Percentiles rank a stretch among this genome's conserved stretches.
These are phyloP conservation scores for Cystobasidium tubakii DNA, from an alignment of 768 basidiomycete genomes.

Conservation along the genomic window DNA sequence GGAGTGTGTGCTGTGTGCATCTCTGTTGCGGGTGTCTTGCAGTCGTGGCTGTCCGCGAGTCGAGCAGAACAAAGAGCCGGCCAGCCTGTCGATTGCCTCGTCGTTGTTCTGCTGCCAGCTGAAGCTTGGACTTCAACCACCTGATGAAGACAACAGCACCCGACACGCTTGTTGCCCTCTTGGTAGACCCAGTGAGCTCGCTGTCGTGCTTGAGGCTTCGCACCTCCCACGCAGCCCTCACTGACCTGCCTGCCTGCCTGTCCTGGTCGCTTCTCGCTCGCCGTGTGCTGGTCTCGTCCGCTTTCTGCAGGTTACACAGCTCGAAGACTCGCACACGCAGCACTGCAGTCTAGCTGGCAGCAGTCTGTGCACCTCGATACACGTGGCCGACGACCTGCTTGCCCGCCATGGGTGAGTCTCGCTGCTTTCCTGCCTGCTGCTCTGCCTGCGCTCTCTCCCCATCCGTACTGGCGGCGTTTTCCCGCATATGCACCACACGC, in stretches of 20 bases:
- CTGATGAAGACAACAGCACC: no score
- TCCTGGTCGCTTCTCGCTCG: neutral
- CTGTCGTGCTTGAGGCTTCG: no score
- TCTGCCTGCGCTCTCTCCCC: neutral
- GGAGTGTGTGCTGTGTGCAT: no score
- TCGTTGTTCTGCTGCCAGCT: no score
- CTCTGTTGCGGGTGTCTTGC: no score
- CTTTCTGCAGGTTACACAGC: conserved; percentile 7
- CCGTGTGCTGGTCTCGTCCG: neutral
- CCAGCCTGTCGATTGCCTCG: no score
- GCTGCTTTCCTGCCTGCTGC: neutral
- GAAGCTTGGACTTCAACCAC: no score
- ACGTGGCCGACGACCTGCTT: neutral
- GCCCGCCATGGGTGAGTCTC: neutral
- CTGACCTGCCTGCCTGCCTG: neutral
- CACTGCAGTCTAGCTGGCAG: neutral
- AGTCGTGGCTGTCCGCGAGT: no score
- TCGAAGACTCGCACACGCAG: neutral
- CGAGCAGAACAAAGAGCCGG: no score
- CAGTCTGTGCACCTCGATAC: neutral
- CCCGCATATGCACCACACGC: neutral
- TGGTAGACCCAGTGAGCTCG: neutral
- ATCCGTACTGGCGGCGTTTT: neutral
- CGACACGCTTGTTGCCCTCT: no score
- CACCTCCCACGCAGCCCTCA: no score